Evolutionary conservation across 768 basidiomycete genomes (phyloP).

Genomic region (Suillus variegatus): DNA sequence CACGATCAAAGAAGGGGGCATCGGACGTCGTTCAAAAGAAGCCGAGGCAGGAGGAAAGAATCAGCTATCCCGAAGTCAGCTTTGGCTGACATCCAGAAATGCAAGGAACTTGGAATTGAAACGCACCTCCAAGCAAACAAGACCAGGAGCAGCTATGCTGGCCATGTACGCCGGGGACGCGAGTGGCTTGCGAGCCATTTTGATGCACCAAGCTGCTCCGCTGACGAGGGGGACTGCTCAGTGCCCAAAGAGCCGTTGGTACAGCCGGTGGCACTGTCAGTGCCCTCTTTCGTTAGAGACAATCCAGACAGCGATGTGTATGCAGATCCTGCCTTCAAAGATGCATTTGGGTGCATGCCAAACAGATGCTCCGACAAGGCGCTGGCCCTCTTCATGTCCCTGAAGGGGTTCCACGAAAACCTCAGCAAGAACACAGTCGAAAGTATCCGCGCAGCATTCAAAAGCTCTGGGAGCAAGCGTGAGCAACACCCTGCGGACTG

Average conservation of each 20-base stretch:
- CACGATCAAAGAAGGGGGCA: no score
- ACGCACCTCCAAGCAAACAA: constrained; percentile 8
- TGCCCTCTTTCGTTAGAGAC: no score
- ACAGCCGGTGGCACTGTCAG: no score
- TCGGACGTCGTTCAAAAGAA: no score
- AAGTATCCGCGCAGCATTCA: constrained; percentile 8
- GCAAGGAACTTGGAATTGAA: constrained; percentile 2
- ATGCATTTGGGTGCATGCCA: not conserved
- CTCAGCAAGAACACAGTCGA: constrained; percentile 1
- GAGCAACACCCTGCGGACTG: not conserved
- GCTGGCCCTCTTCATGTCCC: not conserved
- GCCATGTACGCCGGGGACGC: constrained; percentile 7
- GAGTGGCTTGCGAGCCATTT: constrained; percentile 6
- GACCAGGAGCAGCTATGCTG: constrained; percentile 2
- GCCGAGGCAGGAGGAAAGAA: no score
- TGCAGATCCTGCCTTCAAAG: not conserved
- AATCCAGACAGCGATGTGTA: not conserved
- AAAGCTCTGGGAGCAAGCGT: constrained; percentile 7
- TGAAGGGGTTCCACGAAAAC: constrained; percentile 6
- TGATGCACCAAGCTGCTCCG: no score
- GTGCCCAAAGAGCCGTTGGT: no score
- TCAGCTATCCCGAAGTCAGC: no score
- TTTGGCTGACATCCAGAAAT: no score
- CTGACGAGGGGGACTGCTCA: no score
- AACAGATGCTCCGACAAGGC: constrained; percentile 2